A percentile compares a stretch with the other conserved stretches of the same genome.
Conservation (phyloP, 192 early-diverging fungal species). For the Entomortierella parvispora region DNA sequence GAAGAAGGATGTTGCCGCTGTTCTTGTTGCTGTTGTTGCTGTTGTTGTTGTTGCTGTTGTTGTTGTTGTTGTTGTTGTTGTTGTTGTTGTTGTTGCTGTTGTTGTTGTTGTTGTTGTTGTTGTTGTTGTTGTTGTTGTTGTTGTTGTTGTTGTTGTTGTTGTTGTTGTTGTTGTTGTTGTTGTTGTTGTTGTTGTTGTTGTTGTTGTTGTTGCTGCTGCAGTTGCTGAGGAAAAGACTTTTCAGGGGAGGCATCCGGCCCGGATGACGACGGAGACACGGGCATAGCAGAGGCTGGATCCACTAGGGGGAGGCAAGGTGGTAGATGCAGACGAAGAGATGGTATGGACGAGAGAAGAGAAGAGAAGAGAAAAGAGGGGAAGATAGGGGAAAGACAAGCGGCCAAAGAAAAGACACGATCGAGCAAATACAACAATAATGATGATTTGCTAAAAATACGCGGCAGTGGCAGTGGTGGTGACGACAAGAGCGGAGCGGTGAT, state of each 20-base stretch:
- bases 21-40: too few species aligned
- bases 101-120: too few species aligned
- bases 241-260: background rate
- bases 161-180: background rate
- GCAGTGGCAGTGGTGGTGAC: background rate
- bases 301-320: background rate
- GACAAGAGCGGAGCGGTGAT: too few species aligned
- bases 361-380: background rate
- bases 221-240: conserved; percentile 4
- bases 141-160: too few species aligned
- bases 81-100: too few species aligned
- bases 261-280: too few species aligned
- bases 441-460: too few species aligned
- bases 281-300: too few species aligned
- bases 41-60: too few species aligned
- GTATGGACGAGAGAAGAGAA: background rate
- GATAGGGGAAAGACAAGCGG: background rate
- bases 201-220: background rate
- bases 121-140: too few species aligned
- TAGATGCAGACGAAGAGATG: background rate
- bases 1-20: too few species aligned
- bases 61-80: too few species aligned
- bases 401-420: background rate
- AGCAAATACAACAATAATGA: background rate
- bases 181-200: background rate